Percentiles rank a stretch among this genome's conserved stretches.
phyloP scores from a whole-genome alignment of 2,329 filamentous ascomycete genomes.

The Neofusicoccum laricinum region DNA sequence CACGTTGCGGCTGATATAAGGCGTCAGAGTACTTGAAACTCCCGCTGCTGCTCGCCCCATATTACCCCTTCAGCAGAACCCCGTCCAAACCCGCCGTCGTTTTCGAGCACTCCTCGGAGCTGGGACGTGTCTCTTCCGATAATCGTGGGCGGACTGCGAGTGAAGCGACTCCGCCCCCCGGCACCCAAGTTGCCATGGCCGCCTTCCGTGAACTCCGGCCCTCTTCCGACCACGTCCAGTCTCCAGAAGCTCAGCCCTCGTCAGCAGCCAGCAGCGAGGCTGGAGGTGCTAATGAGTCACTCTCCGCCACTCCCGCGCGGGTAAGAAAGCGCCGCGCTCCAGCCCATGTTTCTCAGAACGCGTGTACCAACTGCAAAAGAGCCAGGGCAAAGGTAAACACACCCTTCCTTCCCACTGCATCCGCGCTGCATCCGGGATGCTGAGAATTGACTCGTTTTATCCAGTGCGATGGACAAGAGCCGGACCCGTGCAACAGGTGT shows the following conservation, averaged over 20 bases:
- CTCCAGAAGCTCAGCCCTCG: conserved; percentile 8
- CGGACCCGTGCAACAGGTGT: conserved; percentile 24
- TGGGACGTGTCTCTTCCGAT: neutral
- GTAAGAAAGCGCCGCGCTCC: conserved; percentile 19
- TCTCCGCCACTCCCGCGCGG: conserved; percentile 3
- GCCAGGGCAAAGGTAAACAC: conserved; percentile 27
- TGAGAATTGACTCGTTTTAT: neutral
- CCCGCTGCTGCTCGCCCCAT: neutral
- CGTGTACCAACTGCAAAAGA: conserved; percentile 28
- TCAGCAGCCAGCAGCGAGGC: conserved; percentile 12
- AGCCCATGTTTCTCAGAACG: conserved; percentile 26
- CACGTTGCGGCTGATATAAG: conserved; percentile 14
- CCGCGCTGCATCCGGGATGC: neutral
- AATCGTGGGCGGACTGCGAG: neutral
- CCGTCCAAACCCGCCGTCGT: neutral
- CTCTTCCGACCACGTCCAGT: conserved; percentile 11
- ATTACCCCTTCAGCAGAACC: neutral
- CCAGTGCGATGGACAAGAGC: conserved; percentile 28
- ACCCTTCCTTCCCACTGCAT: neutral
- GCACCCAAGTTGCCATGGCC: conserved; percentile 15
- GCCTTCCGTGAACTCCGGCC: conserved; percentile 21
- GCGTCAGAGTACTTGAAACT: neutral
- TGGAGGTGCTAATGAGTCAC: neutral
- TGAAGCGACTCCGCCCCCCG: neutral
- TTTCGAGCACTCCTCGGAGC: neutral